Evolutionary conservation across 2,329 filamentous ascomycete species (phyloP), one percentile per base, ranked within the genome.

Genomic region (Periconia sp.): DNA sequence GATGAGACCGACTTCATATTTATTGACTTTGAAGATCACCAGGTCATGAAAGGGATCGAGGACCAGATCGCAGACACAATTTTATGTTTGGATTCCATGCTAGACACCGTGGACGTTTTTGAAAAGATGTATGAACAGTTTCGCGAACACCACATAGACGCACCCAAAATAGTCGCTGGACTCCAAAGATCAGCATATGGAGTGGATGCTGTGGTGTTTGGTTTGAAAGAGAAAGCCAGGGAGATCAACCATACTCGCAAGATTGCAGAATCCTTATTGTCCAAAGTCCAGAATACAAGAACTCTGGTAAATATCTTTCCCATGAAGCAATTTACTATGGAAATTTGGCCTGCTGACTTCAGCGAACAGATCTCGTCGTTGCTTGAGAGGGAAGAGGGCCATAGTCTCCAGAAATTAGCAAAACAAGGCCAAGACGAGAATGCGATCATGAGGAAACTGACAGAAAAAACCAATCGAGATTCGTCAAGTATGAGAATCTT

Each of bases 1-100:
- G 50, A 52, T 2, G 41, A 35, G 13, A 20, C 55, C 1, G 44
- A 61, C 18, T 58, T 62, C 17, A 40, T 62, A 2, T 46, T 51
- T 0, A 59, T 65, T 13, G 49, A 58, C 2, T 33, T 58, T 2
- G 59, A 63, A 17, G 62, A 65, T 33, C 58, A 62, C 20, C 58
- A 62, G 43, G 23, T 58, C 23, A 13, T 63, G 11, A 66, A 63
- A 35, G 47, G 56, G n/a, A 59, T 66, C 30, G 61, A 64, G 46
- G 61, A 66, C 19, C 31, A 54, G 6, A 49, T 58, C 1, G 52
- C 58, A 15, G 62, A 66, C 35, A 45, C 61, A 2, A 49, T 61
- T 1, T 43, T 65, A 1, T 65, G 61, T 42, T 54, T 66, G 0
- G 61, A 65, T 8, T 63, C 61, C 0, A 64, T 61, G 3, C 31